These are phyloP conservation scores for Mycena amicta DNA, from an alignment of 768 basidiomycete species.

Conservation along the genomic window DNA sequence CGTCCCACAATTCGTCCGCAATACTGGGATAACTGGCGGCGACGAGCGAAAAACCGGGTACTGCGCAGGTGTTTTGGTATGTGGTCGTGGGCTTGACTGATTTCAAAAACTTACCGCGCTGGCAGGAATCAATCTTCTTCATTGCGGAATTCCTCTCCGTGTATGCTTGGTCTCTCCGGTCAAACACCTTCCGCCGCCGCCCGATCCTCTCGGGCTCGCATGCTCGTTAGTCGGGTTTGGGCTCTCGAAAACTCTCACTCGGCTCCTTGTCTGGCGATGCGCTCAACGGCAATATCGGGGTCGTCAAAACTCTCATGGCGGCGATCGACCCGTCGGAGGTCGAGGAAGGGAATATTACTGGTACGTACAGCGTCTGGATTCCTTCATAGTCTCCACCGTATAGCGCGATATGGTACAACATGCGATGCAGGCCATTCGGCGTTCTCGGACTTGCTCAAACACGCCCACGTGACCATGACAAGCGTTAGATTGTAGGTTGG, in stretches of 20 bases:
- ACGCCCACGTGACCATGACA: too few relatives aligned
- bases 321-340: too few relatives aligned
- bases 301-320: not conserved
- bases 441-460: too few relatives aligned
- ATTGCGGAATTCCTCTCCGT: constrained; percentile 36
- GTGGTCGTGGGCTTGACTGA: not conserved
- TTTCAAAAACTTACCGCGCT: not conserved
- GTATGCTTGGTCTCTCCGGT: constrained; percentile 40
- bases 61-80: constrained; percentile 50
- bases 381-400: constrained; percentile 23
- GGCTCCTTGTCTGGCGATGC: constrained; percentile 30
- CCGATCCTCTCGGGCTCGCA: constrained; percentile 36
- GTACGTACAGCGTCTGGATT: not conserved
- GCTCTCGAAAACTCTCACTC: constrained; percentile 31
- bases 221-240: constrained; percentile 39
- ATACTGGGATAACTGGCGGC: constrained; percentile 38
- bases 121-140: constrained; percentile 41
- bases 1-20: constrained; percentile 38
- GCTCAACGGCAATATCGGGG: constrained; percentile 43
- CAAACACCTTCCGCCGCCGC: constrained; percentile 37
- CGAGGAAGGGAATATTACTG: constrained; percentile 8
- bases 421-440: too few relatives aligned
- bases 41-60: constrained; percentile 49
- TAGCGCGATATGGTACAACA: too few relatives aligned
- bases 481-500: too few relatives aligned